Evolutionary conservation across 1,284 basidiomycete genomes (phyloP).

Genomic region (Hymenochaete sp.): DNA sequence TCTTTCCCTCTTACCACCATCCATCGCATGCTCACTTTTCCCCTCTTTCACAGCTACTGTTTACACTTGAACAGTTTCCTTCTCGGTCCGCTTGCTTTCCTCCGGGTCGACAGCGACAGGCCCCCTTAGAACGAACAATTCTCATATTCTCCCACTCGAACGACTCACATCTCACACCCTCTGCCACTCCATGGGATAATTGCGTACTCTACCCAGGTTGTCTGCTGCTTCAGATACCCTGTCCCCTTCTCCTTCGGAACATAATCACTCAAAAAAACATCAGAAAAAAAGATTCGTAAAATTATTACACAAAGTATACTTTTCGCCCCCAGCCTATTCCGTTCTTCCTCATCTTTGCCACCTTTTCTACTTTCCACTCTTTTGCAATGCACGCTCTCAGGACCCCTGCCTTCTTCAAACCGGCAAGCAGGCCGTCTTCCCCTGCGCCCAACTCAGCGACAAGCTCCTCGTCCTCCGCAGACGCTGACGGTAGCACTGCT

Average conservation of each 20-base stretch:
- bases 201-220: conserved; percentile 32
- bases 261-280: conserved; percentile 8
- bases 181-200: conserved; percentile 58
- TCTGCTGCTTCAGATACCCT: conserved; percentile 21
- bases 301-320: too few relatives aligned
- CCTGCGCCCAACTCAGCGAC: conserved; percentile 35
- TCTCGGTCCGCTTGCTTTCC: conserved; percentile 49
- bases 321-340: too few relatives aligned
- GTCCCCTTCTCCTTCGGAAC: conserved; percentile 15
- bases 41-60: not conserved
- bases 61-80: conserved; percentile 17
- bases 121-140: conserved; percentile 52
- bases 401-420: conserved; percentile 56
- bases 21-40: not conserved
- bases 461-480: too few relatives aligned
- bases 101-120: conserved; percentile 60
- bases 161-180: conserved; percentile 21
- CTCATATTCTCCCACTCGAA: conserved; percentile 1
- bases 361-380: conserved; percentile 14
- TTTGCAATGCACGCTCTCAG: conserved; percentile 50
- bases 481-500: conserved; percentile 32
- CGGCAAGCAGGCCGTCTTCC: conserved; percentile 53
- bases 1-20: not conserved
- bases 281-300: too few relatives aligned
- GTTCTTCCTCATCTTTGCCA: conserved; percentile 1